Evolutionary conservation across 768 basidiomycete species (phyloP), one percentile per base, ranked within the genome.

Genomic region (Tephrocybe rancida): DNA sequence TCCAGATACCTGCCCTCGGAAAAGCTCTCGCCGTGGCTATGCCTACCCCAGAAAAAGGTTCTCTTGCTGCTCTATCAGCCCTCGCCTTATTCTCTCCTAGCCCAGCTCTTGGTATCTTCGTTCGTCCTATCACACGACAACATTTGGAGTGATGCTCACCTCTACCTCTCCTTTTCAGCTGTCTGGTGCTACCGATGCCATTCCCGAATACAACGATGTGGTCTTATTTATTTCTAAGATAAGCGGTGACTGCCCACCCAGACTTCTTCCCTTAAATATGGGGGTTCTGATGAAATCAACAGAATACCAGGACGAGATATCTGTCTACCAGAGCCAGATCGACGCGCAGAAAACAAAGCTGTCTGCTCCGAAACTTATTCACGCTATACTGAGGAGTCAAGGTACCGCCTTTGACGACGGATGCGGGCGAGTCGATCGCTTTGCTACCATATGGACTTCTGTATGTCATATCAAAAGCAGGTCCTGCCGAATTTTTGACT

Each of bases 391-490:
- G 25, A 48, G 42, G 26, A 37, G 26, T 21, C 53, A 54, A 34
- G 41, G 39, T 16, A 29, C 19, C 18, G 27, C 25, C n/a, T 54
- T 54, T 18, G 53, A 54, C 14, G 53, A 44, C n/a, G 53, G 43
- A 13, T 44, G 53, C 3, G 30, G 46, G 6, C 34, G 47, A 38
- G 35, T 54, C 10, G 47, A 48, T 43, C 47, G 30, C 10, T 37
- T 54, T 5, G 11, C 41, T 5, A n/a, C 25, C 16, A 29, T 49
- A 14, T 54, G 47, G 53, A 35, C 39, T 14, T 38, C 14, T 26
- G 53, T 54, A 42, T 10, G 53, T 38, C 14, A 1, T 3, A 2
- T n/a, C 13, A 19, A 37, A 37, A 5, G 35, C 16, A 9, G 10
- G 10, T 16, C 4, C n/a, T 16, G 5, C 10, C 4, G 14, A 7